Conservation (phyloP, 2,329 filamentous ascomycete genomes). For the Cladophialophora psammophila region DNA sequence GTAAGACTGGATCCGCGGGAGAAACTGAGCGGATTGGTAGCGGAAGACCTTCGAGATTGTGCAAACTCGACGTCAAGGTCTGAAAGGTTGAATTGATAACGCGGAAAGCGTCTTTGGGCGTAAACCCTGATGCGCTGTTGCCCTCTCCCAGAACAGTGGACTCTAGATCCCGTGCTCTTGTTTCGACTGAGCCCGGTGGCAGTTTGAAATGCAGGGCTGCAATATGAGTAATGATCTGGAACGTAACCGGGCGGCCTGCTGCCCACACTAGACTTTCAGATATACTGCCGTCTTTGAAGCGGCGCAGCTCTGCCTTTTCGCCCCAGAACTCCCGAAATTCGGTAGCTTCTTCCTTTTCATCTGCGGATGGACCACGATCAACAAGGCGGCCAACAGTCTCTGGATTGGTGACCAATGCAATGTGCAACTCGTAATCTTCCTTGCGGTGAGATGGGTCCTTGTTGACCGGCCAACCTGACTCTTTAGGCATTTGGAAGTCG, state of each 20-base stretch:
- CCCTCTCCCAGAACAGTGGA: conserved; percentile 21
- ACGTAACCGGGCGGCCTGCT: conserved; percentile 66
- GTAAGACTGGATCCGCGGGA: conserved; percentile 73
- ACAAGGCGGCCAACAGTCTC: conserved; percentile 76
- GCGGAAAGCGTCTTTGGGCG: conserved; percentile 34
- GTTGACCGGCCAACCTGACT: conserved; percentile 56
- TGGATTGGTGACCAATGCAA: conserved; percentile 77
- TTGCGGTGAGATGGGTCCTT: conserved; percentile 44
- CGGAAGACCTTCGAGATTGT: conserved; percentile 80
- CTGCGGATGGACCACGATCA: conserved; percentile 85
- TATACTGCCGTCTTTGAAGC: conserved; percentile 95
- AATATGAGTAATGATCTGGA: conserved; percentile 79
- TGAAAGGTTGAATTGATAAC: conserved; percentile 64
- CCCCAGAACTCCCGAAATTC: conserved; percentile 94
- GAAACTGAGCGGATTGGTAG: conserved; percentile 84
- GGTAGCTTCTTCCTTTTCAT: conserved; percentile 81
- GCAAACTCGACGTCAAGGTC: conserved; percentile 70
- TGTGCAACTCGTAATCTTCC: conserved; percentile 54
- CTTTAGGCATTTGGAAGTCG: conserved; percentile 56
- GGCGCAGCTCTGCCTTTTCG: conserved; percentile 86
- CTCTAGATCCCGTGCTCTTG: conserved; percentile 59
- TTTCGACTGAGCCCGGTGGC: conserved; percentile 60
- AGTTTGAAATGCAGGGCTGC: conserved; percentile 73
- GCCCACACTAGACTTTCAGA: conserved; percentile 90
- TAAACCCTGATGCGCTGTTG: conserved; percentile 12